A percentile compares a stretch with the other conserved stretches of the same genome.
Evolutionary conservation across 225 moss, liverwort and hornwort species (phyloP).

Genomic region (Physcomitrium patens): DNA sequence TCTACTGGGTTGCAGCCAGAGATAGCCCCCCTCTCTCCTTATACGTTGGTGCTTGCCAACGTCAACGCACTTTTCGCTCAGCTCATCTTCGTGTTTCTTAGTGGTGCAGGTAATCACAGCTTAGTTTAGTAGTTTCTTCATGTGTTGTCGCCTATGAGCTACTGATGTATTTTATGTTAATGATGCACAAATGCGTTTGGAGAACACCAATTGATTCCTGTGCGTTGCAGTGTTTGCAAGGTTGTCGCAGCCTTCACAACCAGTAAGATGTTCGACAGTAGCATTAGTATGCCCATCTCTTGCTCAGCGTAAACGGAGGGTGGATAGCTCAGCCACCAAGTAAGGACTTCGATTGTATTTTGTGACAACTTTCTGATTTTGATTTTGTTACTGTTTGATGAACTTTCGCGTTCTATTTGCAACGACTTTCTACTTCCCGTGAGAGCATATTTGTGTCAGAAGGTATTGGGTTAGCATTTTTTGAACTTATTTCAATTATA

Average conservation of each 20-base stretch:
- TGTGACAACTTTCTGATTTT: conserved; percentile 2
- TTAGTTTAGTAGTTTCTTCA: conserved; percentile 18
- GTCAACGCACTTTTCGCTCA: conserved; percentile 78
- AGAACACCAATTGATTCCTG: neutral
- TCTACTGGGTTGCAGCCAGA: conserved; percentile 84
- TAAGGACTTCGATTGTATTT: conserved; percentile 31
- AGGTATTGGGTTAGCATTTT: neutral
- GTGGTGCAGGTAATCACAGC: conserved; percentile 70
- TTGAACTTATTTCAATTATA: neutral
- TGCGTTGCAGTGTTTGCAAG: conserved; percentile 72
- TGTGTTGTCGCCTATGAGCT: conserved; percentile 3
- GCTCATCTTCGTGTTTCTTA: conserved; percentile 81
- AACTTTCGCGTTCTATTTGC: neutral
- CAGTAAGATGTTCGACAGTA: conserved; percentile 73
- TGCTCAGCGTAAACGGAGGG: conserved; percentile 62
- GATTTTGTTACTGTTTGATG: neutral
- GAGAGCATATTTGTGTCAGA: neutral
- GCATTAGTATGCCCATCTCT: conserved; percentile 65
- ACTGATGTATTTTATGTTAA: conserved; percentile 2
- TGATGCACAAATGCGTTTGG: conserved; percentile 7
- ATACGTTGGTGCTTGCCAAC: conserved; percentile 76
- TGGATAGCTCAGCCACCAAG: conserved; percentile 52
- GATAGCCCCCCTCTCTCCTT: conserved; percentile 76
- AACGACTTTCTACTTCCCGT: neutral
- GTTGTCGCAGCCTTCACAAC: conserved; percentile 84